Conservation (phyloP, 2,329 filamentous ascomycete species). For the Paracoccidioides lutzii region DNA sequence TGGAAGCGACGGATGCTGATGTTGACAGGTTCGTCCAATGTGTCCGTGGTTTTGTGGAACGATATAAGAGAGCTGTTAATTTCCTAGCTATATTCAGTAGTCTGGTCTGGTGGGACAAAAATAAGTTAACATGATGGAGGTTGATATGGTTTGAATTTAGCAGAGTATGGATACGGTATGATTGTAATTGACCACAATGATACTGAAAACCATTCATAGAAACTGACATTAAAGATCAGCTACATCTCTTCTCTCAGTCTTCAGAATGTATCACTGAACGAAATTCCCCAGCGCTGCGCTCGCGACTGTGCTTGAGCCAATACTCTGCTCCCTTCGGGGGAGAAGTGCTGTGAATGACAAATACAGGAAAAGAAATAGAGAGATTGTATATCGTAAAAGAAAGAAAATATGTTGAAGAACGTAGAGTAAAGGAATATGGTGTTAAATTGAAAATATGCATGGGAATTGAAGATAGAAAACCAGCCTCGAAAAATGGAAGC, state of each 20-base stretch:
- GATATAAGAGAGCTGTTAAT: neutral
- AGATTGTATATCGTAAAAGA: neutral
- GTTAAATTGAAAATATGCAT: neutral
- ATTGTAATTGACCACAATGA: neutral
- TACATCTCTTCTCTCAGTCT: neutral
- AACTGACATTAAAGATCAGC: neutral
- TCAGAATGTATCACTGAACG: neutral
- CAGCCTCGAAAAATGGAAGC: neutral
- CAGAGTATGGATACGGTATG: neutral
- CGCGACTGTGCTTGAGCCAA: neutral
- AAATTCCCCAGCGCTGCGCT: neutral
- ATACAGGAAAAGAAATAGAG: neutral
- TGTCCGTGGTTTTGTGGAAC: neutral
- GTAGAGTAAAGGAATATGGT: neutral
- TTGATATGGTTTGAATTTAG: neutral
- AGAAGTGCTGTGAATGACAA: neutral
- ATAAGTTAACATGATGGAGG: neutral
- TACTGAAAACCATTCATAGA: neutral
- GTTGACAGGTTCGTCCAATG: conserved; percentile 1
- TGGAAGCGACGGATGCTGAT: conserved; percentile 13
- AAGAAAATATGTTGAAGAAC: neutral
- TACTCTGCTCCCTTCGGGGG: no score
- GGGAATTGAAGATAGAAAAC: neutral
- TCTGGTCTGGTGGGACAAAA: no score
- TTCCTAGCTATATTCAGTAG: no score